phyloP scores from a whole-genome alignment of 108 stramenopile genomes.

The Epipyxis sp. region DNA sequence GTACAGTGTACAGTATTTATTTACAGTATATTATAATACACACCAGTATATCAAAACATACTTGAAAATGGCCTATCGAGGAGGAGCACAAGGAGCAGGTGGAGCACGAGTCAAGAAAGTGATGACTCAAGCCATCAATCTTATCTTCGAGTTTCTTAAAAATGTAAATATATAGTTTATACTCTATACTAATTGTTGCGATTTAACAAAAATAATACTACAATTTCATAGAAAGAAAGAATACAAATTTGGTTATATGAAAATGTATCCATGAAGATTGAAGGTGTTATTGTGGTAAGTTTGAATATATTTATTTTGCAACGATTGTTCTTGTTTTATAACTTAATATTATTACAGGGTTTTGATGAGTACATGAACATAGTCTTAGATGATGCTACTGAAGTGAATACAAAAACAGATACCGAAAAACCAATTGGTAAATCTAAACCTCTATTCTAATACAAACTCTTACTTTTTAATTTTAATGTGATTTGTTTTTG shows the following conservation, averaged over 20 bases:
- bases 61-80: constrained; percentile 26
- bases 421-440: constrained; percentile 39
- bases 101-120: constrained; percentile 54
- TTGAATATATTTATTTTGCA: constrained; percentile 44
- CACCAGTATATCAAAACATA: too few species aligned
- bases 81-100: not conserved
- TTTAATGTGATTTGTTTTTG: too few species aligned
- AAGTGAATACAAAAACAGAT: constrained; percentile 55
- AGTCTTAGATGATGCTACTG: constrained; percentile 88
- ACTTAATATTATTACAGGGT: constrained; percentile 29
- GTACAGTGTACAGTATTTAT: too few species aligned
- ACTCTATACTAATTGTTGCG: not conserved
- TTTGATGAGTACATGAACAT: constrained; percentile 89
- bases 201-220: not conserved
- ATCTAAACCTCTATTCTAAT: too few species aligned
- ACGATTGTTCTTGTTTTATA: constrained; percentile 11
- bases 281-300: constrained; percentile 76
- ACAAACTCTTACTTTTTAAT: too few species aligned
- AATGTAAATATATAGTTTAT: constrained; percentile 39
- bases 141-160: constrained; percentile 89
- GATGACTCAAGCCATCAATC: constrained; percentile 79
- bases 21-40: too few species aligned
- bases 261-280: constrained; percentile 88
- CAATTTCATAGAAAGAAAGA: constrained; percentile 24
- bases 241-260: constrained; percentile 97